Base-by-base conservation (phyloP, 2,329 filamentous ascomycete species). In the Monilinia aucupariae region DNA sequence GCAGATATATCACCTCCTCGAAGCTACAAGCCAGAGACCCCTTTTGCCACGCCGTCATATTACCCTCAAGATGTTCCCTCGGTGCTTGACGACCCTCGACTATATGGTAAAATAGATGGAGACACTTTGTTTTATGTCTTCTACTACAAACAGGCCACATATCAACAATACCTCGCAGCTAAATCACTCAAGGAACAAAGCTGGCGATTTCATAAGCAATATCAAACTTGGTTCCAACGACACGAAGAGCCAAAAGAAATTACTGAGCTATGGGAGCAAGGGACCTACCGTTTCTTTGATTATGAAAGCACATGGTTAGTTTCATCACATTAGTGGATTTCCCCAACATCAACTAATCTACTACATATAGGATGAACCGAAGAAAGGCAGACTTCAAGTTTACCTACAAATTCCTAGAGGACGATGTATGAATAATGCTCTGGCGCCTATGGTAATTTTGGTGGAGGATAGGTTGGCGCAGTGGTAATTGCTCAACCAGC, bases 131-230 rank as follows among this genome's bases (percentile, higher is more conserved):
- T 99, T 78, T 99, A 99, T 78, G 90, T 96, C 52, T 99, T 99
- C 78, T 99, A 99, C 81, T 99, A 99, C 80, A 91, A 93, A 70
- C 94, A 99, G 76, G 92, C 92, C 32, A 92, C 92, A 0, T 92
- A 96, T 70, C 92, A 97, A 75, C 94, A 99, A 75, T 97, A 92
- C 74, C 82, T 97, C 64, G 92, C 94, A 1, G 94, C 94, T 17
- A 96, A 96, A 77, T 91, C 94, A n/a, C 80, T 99, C 59, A 99
- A 99, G 78, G 90, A 93, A 69, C 94, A 99, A 77, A 97, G 92
- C 76, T 99, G 94, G 94, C 85, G 94, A 63, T 99, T 99, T 76
- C 94, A 99, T 79, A 99, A 99, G 81, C 94, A 97, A 76, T 99
- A 99, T 74, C 94, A 96, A 76, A 99, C 94, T 1, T 99, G 94